Percentiles rank a stretch among this genome's conserved stretches.
Evolutionary conservation across 2,329 filamentous ascomycete genomes (phyloP).

Genomic region (Scedosporium boydii): DNA sequence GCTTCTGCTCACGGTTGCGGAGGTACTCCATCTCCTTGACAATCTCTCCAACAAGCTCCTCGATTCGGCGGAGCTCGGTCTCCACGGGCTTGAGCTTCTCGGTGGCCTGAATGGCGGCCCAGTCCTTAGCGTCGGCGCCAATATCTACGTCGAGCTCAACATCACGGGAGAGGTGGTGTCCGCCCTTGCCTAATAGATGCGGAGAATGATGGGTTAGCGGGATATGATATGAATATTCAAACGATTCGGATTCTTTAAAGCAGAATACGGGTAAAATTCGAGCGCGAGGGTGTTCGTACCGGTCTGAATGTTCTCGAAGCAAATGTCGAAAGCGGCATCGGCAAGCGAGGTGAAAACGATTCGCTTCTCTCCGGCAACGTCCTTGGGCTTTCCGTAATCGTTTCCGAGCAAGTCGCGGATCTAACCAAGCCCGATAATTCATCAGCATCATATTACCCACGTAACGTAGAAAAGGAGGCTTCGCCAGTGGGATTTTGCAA

Average conservation of each 20-base stretch:
- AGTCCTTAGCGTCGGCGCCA: constrained; percentile 94
- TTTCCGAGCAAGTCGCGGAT: constrained; percentile 94
- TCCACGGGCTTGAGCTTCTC: constrained; percentile 98
- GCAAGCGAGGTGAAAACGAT: constrained; percentile 90
- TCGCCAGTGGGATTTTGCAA: neutral
- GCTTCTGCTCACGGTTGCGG: constrained; percentile 78
- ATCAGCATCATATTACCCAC: neutral
- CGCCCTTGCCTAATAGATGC: constrained; percentile 13
- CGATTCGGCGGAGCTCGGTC: constrained; percentile 84
- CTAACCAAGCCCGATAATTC: constrained; percentile 34
- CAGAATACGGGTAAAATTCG: neutral
- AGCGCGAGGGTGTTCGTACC: constrained; percentile 38
- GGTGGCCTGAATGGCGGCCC: constrained; percentile 88
- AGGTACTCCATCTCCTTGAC: constrained; percentile 96
- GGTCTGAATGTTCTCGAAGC: constrained; percentile 78
- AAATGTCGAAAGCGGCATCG: constrained; percentile 91
- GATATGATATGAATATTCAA: no score
- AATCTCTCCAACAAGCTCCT: constrained; percentile 82
- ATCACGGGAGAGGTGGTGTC: constrained; percentile 51
- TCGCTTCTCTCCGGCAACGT: constrained; percentile 83
- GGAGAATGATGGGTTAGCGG: neutral
- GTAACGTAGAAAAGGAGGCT: neutral
- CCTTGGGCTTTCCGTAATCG: constrained; percentile 85
- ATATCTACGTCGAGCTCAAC: constrained; percentile 94
- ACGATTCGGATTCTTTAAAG: neutral